Percentiles rank a stretch among this genome's conserved stretches.
Conservation (phyloP, 768 basidiomycete genomes). For the Tricholoma sp. region DNA sequence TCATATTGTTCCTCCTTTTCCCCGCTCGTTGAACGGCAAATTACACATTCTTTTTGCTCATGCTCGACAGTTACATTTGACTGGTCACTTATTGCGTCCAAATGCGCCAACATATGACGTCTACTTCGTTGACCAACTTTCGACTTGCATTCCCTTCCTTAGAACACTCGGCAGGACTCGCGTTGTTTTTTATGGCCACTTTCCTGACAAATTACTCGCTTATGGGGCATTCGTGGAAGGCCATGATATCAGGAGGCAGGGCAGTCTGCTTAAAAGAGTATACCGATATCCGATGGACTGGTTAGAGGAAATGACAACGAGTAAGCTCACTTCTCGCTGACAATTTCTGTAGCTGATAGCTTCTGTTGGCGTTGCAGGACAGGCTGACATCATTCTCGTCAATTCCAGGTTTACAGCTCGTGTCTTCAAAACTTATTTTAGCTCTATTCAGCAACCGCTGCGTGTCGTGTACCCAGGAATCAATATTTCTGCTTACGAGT, state of each 20-base stretch:
- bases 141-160: constrained; percentile 85
- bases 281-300: constrained; percentile 90
- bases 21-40: constrained; percentile 72
- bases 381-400: constrained; percentile 86
- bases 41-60: constrained; percentile 91
- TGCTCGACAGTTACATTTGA: constrained; percentile 81
- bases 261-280: constrained; percentile 56
- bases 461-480: constrained; percentile 95
- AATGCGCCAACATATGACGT: constrained; percentile 63
- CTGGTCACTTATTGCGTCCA: constrained; percentile 51
- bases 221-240: constrained; percentile 65
- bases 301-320: constrained; percentile 84
- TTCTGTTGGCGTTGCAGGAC: constrained; percentile 42
- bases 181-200: constrained; percentile 97
- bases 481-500: constrained; percentile 70
- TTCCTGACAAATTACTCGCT: constrained; percentile 90
- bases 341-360: neutral
- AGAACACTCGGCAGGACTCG: constrained; percentile 62
- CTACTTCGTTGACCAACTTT: constrained; percentile 93
- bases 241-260: constrained; percentile 31
- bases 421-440: constrained; percentile 73
- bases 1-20: constrained; percentile 69
- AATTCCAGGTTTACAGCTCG: constrained; percentile 90
- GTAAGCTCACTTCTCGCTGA: neutral
- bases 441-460: constrained; percentile 55